Conservation (phyloP, 441 rosid species). For the Gossypium trilobum region DNA sequence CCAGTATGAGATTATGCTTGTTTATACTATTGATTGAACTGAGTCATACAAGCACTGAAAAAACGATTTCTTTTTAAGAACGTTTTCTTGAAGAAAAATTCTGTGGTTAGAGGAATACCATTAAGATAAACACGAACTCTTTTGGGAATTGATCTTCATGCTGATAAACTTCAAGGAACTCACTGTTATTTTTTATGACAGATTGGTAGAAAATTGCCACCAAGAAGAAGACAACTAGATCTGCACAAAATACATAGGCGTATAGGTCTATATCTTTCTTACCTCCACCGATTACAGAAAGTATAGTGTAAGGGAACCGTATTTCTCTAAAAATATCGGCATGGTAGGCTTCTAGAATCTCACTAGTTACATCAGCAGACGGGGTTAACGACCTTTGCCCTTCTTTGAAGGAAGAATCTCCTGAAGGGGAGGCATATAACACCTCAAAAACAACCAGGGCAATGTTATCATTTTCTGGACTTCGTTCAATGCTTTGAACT, state of each 20-base stretch:
- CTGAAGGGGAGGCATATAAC: conserved; percentile 45
- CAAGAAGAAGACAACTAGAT: conserved; percentile 54
- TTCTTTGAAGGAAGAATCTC: conserved; percentile 35
- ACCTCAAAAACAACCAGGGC: conserved; percentile 68
- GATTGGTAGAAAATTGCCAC: conserved; percentile 67
- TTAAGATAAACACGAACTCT: conserved; percentile 53
- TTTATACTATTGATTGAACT: background rate
- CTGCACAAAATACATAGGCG: conserved; percentile 64
- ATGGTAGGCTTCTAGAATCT: conserved; percentile 42
- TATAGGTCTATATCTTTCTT: conserved; percentile 64
- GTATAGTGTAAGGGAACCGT: conserved; percentile 43
- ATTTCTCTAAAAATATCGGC: conserved; percentile 37
- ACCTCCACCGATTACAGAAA: conserved; percentile 64
- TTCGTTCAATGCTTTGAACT: conserved; percentile 69
- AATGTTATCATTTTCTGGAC: conserved; percentile 40
- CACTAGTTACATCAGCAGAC: conserved; percentile 58
- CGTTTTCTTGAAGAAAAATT: background rate
- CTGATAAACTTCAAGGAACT: conserved; percentile 64
- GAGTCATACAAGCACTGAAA: background rate
- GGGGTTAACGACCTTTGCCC: conserved; percentile 60
- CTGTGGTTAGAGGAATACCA: conserved; percentile 27
- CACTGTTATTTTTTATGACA: conserved; percentile 56
- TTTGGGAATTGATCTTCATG: conserved; percentile 72
- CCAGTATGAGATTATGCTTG: background rate
- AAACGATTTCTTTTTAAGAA: background rate